These are phyloP conservation scores for Kwoniella europaea DNA, from an alignment of 768 basidiomycete genomes.

Conservation along the genomic window DNA sequence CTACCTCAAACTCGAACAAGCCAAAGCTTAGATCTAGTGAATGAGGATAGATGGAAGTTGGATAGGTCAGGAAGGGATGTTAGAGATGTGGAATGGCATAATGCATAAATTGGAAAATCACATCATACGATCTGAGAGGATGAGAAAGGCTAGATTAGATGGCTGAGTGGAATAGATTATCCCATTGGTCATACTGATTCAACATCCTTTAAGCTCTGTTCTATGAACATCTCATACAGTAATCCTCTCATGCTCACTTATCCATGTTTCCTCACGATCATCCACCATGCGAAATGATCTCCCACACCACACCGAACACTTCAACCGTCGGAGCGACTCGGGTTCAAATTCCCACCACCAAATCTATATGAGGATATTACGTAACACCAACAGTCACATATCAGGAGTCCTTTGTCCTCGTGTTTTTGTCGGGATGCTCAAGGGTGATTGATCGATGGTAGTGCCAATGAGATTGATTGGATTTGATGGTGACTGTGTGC, in stretches of 20 bases:
- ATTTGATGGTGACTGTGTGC: slow-evolving; percentile 3
- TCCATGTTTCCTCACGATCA: no score
- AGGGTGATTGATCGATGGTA: neutral
- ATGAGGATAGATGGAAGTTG: slow-evolving; percentile 1
- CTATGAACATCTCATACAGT: no score
- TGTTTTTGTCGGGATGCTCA: neutral
- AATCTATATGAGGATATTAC: slow-evolving; percentile 1
- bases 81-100: neutral
- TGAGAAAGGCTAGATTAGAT: neutral
- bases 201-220: neutral
- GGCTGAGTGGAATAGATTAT: neutral
- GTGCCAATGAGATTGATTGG: neutral
- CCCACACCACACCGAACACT: neutral
- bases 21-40: slow-evolving; percentile 7
- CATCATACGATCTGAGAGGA: neutral
- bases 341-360: slow-evolving; percentile 4
- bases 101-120: slow-evolving; percentile 24
- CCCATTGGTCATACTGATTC: neutral
- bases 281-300: neutral
- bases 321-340: slow-evolving; percentile 20
- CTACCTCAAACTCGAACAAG: slow-evolving; percentile 31
- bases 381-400: no score
- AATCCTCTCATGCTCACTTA: no score
- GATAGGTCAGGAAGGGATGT: neutral
- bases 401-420: no score